Conservation (phyloP, 2,329 filamentous ascomycete species). For the Bipolaris sorokiniana region DNA sequence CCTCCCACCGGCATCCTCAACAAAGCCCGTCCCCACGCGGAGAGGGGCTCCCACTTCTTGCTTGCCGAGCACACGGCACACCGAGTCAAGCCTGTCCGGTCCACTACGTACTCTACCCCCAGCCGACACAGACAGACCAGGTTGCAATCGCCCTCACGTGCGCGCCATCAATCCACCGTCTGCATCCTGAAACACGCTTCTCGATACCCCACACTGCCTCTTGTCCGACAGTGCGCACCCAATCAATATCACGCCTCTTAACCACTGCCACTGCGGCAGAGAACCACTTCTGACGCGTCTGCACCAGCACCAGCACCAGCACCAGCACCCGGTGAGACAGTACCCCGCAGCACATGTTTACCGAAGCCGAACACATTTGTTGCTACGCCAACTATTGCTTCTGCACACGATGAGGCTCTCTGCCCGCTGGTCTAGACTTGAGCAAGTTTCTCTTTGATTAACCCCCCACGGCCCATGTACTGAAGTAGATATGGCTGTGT, state of each 20-base stretch:
- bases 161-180: background rate
- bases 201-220: constrained; percentile 4
- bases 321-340: background rate
- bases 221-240: background rate
- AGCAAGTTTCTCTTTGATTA: background rate
- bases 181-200: constrained; percentile 4
- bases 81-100: background rate
- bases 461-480: background rate
- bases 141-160: constrained; percentile 3
- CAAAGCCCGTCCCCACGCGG: background rate
- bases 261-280: background rate
- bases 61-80: background rate
- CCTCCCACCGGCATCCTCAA: constrained; percentile 1
- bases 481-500: background rate
- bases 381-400: background rate
- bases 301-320: background rate
- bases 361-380: background rate
- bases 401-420: background rate
- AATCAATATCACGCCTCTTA: background rate
- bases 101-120: background rate
- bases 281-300: background rate
- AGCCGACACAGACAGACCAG: background rate
- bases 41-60: background rate
- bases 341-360: background rate
- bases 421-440: background rate